phyloP scores from a whole-genome alignment of 805 yeast genomes.

The Blastobotrys attinorum region DNA sequence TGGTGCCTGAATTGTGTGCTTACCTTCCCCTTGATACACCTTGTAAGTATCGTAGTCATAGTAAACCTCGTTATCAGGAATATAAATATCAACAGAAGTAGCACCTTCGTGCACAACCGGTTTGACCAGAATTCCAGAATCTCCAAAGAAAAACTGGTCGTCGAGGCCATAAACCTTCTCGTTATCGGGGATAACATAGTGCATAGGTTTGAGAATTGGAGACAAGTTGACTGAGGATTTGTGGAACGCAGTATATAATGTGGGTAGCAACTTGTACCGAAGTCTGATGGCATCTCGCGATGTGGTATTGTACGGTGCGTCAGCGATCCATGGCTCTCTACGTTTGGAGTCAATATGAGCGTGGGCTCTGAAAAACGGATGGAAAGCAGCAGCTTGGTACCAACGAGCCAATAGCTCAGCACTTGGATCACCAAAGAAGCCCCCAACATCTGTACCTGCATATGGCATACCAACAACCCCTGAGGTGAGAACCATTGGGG shows the following conservation, averaged over 20 bases:
- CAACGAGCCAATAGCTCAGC: conserved; percentile 78
- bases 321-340: conserved; percentile 85
- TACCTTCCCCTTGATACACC: conserved; percentile 6
- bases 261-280: conserved; percentile 71
- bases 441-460: conserved; percentile 95
- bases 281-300: conserved; percentile 65
- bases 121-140: conserved; percentile 61
- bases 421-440: conserved; percentile 86
- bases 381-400: conserved; percentile 95
- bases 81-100: conserved; percentile 32
- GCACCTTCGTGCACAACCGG: conserved; percentile 64
- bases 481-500: conserved; percentile 81
- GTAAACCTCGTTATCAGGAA: conserved; percentile 40
- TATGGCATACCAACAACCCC: conserved; percentile 85
- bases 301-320: conserved; percentile 59
- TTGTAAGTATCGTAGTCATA: conserved; percentile 17
- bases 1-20: conserved; percentile 7
- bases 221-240: conserved; percentile 51
- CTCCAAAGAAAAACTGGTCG: conserved; percentile 76
- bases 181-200: conserved; percentile 29
- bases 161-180: conserved; percentile 51
- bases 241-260: conserved; percentile 71
- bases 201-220: conserved; percentile 49
- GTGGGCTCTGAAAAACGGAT: conserved; percentile 94
- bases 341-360: conserved; percentile 92